phyloP scores from a whole-genome alignment of 148 eudicot species.

The Spergularia marina region DNA sequence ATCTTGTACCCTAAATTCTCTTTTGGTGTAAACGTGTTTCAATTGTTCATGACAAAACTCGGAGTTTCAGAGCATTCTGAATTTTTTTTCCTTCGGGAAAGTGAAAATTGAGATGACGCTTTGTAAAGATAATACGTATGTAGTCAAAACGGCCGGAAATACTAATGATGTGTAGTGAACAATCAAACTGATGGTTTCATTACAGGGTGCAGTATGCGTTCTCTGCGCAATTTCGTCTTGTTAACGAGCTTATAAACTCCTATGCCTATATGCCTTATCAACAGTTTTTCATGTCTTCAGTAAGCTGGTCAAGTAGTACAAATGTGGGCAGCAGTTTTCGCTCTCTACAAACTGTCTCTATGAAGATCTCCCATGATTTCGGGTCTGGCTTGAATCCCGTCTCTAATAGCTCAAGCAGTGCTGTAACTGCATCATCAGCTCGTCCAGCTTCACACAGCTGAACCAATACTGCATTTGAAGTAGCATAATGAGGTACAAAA shows the following conservation, averaged over 20 bases:
- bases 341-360: conserved; percentile 72
- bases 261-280: not conserved
- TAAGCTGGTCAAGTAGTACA: conserved; percentile 61
- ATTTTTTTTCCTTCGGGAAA: too few relatives aligned
- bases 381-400: conserved; percentile 78
- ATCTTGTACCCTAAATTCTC: not conserved
- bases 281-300: conserved; percentile 15
- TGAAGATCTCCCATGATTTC: conserved; percentile 54
- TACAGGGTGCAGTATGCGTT: too few relatives aligned
- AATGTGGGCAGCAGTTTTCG: conserved; percentile 71
- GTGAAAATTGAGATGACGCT: not conserved
- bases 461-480: conserved; percentile 72
- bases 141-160: too few relatives aligned
- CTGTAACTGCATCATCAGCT: conserved; percentile 51
- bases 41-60: not conserved
- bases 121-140: not conserved
- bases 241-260: not conserved
- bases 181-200: too few relatives aligned
- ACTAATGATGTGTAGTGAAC: too few relatives aligned
- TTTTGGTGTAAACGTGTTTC: not conserved
- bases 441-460: conserved; percentile 62
- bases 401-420: conserved; percentile 53
- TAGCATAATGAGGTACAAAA: conserved; percentile 75
- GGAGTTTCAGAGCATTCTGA: too few relatives aligned
- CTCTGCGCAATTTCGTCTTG: not conserved